Evolutionary conservation across 805 yeast species (phyloP), one percentile per base, ranked within the genome.

Genomic region (Jamesozyma gamospora): DNA sequence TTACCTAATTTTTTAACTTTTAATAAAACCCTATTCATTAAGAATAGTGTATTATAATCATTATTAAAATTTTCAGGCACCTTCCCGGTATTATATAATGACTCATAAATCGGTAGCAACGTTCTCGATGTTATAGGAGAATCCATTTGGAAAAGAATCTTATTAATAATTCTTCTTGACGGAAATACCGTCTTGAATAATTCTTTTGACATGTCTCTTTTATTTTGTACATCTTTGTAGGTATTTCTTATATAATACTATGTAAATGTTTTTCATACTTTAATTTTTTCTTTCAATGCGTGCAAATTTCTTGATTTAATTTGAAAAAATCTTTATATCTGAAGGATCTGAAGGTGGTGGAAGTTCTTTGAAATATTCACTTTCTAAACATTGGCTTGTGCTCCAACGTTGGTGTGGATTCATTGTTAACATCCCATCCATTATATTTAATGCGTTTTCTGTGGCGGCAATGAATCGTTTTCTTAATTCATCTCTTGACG

Each of bases 391-490:
- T 43, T 66, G 66, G 7, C 71, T 71, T 39, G 87, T 74, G 37
- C 71, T 70, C 63, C 80, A 73, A 50, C 97, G 69, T 46, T 72
- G 67, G n/a, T 71, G 66, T 1, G 96, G 97, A 52, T 86, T 85
- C 69, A 87, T 65, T 29, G 69, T 72, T 6, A 90, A 70, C 81
- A 88, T 69, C 1, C 75, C 73, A 41, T 74, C 70, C 74, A 88
- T 70, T 41, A 87, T 62, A 46, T 82, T 86, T 36, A 88, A 62
- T 0, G 96, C 95, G 36, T 70, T 67, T 40, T 84, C 95, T 7
- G 90, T 82, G 2, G 96, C 96, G 0, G 96, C 96, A 32, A 85
- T 76, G 57, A 88, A 88, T 46, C 96, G 63, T 47, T 77, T 80
- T 51, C 94, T 70, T 42, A 87, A 64, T 60, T 88, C 96, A 41